A percentile compares a stretch with the other conserved stretches of the same genome.
phyloP scores from a whole-genome alignment of 2,329 filamentous ascomycete genomes.

The Fusarium proliferatum region DNA sequence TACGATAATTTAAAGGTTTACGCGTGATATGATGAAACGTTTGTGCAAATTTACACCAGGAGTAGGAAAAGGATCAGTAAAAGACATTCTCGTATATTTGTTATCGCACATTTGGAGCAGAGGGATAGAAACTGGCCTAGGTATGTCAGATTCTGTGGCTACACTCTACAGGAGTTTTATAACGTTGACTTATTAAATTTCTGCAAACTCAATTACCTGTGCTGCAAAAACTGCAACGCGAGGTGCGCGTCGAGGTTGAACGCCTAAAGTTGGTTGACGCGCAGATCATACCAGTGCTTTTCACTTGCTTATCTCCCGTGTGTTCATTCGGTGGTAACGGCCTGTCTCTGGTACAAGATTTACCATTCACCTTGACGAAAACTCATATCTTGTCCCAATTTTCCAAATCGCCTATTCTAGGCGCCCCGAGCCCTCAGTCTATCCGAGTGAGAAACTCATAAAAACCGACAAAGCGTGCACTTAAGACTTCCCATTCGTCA shows the following conservation, averaged over 20 bases:
- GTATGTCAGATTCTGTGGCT: fast-evolving
- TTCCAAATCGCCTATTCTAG: neutral
- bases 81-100: too few species aligned
- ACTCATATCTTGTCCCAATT: neutral
- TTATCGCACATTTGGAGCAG: too few species aligned
- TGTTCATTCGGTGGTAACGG: too few species aligned
- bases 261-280: neutral
- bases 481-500: neutral
- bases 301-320: too few species aligned
- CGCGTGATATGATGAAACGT: too few species aligned
- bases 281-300: neutral
- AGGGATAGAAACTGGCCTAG: too few species aligned
- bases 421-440: neutral
- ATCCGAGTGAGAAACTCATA: fast-evolving
- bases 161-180: fast-evolving
- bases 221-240: neutral
- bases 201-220: fast-evolving
- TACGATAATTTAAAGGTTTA: too few species aligned
- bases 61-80: too few species aligned
- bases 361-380: too few species aligned
- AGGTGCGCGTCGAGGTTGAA: too few species aligned
- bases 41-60: too few species aligned
- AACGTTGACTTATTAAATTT: neutral
- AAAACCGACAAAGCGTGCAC: neutral
- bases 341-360: too few species aligned